Evolutionary conservation across 805 yeast genomes (phyloP).

Genomic region (Hanseniaspora vineae): DNA sequence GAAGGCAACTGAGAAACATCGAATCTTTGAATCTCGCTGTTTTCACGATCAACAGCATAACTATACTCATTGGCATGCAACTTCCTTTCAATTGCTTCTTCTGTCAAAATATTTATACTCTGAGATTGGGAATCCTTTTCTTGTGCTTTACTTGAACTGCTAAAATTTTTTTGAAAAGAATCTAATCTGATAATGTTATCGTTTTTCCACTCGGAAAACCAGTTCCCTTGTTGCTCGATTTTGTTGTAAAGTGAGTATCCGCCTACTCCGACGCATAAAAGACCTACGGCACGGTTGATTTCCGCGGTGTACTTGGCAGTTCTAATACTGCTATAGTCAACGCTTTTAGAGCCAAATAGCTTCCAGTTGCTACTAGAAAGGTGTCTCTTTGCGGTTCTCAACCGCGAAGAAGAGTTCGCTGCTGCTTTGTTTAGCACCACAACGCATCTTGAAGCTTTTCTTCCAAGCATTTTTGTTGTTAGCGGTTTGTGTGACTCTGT

Average conservation of each 20-base stretch:
- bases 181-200: not conserved
- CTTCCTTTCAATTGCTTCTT: slow-evolving; percentile 56
- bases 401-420: no score
- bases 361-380: no score
- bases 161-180: not conserved
- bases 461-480: no score
- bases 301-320: no score
- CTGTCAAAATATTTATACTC: slow-evolving; percentile 30
- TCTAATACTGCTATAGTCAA: no score
- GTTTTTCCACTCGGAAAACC: not conserved
- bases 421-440: no score
- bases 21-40: slow-evolving; percentile 68
- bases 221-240: not conserved
- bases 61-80: slow-evolving; percentile 70
- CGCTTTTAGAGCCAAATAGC: no score
- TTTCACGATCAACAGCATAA: slow-evolving; percentile 65
- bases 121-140: not conserved
- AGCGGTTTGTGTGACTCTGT: no score
- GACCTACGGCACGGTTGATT: no score
- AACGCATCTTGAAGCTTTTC: no score
- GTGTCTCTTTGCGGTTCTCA: no score
- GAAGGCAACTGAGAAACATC: slow-evolving; percentile 85
- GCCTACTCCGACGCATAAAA: not conserved
- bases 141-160: not conserved
- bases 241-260: not conserved